These are phyloP conservation scores for Arctostaphylos glauca DNA, from an alignment of 148 eudicot genomes.

Conservation along the genomic window DNA sequence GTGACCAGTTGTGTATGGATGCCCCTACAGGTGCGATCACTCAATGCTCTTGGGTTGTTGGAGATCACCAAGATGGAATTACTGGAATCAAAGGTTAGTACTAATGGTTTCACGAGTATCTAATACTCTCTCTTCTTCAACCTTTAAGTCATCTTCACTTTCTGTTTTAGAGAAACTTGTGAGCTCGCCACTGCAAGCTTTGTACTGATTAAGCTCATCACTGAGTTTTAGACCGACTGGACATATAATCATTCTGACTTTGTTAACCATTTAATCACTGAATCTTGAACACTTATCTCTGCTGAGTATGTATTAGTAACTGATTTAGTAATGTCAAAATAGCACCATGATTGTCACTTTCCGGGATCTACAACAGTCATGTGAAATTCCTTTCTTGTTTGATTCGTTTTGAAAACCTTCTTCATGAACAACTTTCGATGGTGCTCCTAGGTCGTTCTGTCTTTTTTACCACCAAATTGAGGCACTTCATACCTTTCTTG, in stretches of 20 bases:
- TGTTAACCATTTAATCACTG: no score
- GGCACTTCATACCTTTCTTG: conserved; percentile 8
- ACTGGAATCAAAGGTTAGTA: conserved; percentile 47
- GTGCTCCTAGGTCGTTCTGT: no score
- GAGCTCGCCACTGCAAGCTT: not conserved
- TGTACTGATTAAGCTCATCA: not conserved
- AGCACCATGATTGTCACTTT: no score
- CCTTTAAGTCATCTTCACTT: not conserved
- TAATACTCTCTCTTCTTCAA: not conserved
- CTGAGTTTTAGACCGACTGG: not conserved
- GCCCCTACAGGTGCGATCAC: conserved; percentile 71
- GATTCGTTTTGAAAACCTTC: not conserved
- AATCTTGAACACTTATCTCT: no score
- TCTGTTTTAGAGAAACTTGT: not conserved
- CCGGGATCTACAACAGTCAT: no score
- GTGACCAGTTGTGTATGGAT: conserved; percentile 17
- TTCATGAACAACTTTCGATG: no score
- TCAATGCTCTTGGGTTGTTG: conserved; percentile 55
- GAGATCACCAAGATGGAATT: conserved; percentile 50
- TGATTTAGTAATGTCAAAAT: not conserved
- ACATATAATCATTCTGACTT: not conserved
- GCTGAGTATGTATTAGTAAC: no score
- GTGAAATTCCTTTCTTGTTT: not conserved
- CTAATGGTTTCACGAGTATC: conserved; percentile 4
- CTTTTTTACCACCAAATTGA: no score